Conservation (phyloP, 2,329 filamentous ascomycete species). For the Dactylellina cionopaga region DNA sequence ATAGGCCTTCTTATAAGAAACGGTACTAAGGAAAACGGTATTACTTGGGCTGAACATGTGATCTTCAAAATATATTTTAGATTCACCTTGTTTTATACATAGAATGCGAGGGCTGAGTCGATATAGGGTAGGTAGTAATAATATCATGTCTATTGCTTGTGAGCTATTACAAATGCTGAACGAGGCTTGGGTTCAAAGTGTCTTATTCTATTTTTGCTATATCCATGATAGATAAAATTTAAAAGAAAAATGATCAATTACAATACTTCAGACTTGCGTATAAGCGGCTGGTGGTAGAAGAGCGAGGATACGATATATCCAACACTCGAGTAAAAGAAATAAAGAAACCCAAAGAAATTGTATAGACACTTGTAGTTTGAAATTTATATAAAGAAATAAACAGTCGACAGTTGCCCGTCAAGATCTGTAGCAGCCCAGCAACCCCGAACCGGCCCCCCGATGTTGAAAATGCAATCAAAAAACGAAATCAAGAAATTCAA, state of each 20-base stretch:
- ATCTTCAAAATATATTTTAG: constrained; percentile 20
- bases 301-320: background rate
- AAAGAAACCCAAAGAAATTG: constrained; percentile 18
- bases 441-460: constrained; percentile 20
- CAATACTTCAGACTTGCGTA: constrained; percentile 12
- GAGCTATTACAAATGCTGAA: no score
- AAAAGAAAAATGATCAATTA: constrained; percentile 18
- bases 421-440: constrained; percentile 18
- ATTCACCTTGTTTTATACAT: constrained; percentile 15
- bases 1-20: constrained; percentile 22
- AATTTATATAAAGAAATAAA: constrained; percentile 20
- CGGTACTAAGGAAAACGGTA: background rate
- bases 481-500: constrained; percentile 3
- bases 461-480: constrained; percentile 4
- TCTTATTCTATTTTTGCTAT: constrained; percentile 40
- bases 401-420: constrained; percentile 38
- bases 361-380: constrained; percentile 1
- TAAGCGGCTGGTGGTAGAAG: constrained; percentile 10
- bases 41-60: constrained; percentile 18
- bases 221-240: constrained; percentile 32
- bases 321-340: constrained; percentile 22
- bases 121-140: no score
- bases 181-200: no score
- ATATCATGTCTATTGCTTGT: no score
- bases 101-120: constrained; percentile 25